These are phyloP conservation scores for Candida germanica DNA, from an alignment of 805 yeast genomes.

Conservation along the genomic window DNA sequence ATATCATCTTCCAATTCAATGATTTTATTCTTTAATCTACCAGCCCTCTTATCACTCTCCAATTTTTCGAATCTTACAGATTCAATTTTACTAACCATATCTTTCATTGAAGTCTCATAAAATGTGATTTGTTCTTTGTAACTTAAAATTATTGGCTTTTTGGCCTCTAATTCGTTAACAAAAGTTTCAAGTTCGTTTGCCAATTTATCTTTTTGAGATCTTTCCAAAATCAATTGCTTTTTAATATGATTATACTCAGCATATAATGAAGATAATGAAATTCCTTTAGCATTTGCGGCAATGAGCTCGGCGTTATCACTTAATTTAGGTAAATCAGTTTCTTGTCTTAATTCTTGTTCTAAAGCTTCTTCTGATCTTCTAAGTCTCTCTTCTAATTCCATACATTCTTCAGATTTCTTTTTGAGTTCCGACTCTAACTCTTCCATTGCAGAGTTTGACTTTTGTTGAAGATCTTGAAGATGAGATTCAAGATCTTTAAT, in stretches of 20 bases:
- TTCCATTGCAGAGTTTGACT: constrained; percentile 35
- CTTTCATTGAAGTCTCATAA: constrained; percentile 57
- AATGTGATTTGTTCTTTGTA: constrained; percentile 53
- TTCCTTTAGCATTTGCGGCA: constrained; percentile 44
- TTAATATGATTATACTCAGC: constrained; percentile 62
- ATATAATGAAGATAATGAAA: constrained; percentile 64
- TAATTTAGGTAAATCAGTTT: constrained; percentile 40
- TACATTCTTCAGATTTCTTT: constrained; percentile 30
- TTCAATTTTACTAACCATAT: constrained; percentile 50
- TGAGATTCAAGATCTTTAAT: constrained; percentile 51
- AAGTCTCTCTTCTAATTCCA: constrained; percentile 33
- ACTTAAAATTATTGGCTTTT: constrained; percentile 73
- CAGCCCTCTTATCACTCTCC: constrained; percentile 38
- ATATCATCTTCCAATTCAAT: constrained; percentile 48
- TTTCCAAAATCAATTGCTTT: constrained; percentile 66
- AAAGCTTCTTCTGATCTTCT: constrained; percentile 40
- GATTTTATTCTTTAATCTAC: constrained; percentile 28
- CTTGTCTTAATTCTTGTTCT: constrained; percentile 36
- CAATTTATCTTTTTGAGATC: constrained; percentile 65
- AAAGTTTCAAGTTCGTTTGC: constrained; percentile 70
- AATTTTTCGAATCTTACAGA: constrained; percentile 49
- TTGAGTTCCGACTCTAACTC: constrained; percentile 32
- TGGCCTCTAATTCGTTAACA: constrained; percentile 70
- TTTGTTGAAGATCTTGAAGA: constrained; percentile 38
- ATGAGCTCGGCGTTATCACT: constrained; percentile 57